Evolutionary conservation across 106 monocot genomes (phyloP).

Genomic region (Dendrobium huoshanense): DNA sequence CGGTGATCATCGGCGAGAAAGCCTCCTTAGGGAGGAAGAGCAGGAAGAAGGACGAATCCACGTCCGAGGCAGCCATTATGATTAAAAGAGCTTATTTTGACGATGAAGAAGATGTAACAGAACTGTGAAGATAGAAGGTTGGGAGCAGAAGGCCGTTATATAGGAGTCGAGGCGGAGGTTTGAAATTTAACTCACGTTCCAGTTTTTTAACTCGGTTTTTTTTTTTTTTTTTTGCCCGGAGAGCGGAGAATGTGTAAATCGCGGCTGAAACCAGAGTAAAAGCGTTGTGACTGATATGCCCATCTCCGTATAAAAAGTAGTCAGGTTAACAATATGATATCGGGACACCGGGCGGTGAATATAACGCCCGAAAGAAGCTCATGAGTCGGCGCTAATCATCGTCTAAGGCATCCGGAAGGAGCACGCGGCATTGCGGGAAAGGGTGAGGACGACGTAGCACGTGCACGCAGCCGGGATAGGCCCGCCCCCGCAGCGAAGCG

Average conservation of each 20-base stretch:
- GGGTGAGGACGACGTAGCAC: not conserved
- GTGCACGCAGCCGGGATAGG: not conserved
- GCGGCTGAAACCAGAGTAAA: too few relatives aligned
- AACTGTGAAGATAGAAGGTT: not conserved
- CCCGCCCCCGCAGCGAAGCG: not conserved
- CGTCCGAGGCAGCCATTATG: not conserved
- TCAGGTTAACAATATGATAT: not conserved
- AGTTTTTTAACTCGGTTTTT: not conserved
- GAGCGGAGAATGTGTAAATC: too few relatives aligned
- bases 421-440: not conserved
- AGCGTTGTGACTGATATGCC: not conserved
- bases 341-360: not conserved
- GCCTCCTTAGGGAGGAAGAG: not conserved
- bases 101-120: not conserved
- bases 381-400: constrained; percentile 1
- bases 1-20: not conserved
- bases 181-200: not conserved
- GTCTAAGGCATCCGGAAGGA: not conserved
- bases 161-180: not conserved
- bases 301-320: not conserved
- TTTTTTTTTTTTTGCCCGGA: too few relatives aligned
- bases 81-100: not conserved
- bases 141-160: not conserved
- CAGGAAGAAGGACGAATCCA: not conserved
- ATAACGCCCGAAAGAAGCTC: not conserved